These are phyloP conservation scores for Smittium culicis DNA, from an alignment of 371 early-diverging fungal genomes.

Conservation along the genomic window DNA sequence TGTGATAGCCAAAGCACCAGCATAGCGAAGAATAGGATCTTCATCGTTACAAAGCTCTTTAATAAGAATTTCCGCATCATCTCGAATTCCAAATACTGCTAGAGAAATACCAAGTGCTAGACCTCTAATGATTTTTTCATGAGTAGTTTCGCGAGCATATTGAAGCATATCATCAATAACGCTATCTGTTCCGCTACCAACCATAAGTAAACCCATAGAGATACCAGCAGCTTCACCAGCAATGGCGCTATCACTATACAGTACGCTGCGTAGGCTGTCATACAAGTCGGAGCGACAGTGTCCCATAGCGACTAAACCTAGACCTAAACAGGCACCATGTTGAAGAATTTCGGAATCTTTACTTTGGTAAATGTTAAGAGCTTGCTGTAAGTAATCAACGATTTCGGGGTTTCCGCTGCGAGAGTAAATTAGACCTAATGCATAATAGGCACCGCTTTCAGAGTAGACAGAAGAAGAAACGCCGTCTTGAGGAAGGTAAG, in stretches of 20 bases:
- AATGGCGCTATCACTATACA: conserved; percentile 88
- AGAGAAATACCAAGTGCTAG: conserved; percentile 84
- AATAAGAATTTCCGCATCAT: conserved; percentile 77
- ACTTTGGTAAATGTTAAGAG: conserved; percentile 45
- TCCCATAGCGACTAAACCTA: conserved; percentile 95
- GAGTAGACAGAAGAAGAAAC: conserved; percentile 71
- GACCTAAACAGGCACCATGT: conserved; percentile 95
- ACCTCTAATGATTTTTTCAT: conserved; percentile 96
- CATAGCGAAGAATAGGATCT: conserved; percentile 88
- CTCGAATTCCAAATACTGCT: conserved; percentile 91
- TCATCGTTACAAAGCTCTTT: conserved; percentile 73
- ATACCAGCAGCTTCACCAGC: conserved; percentile 96
- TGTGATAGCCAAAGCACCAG: conserved; percentile 91
- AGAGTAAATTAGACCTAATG: conserved; percentile 94
- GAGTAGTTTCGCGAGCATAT: conserved; percentile 92
- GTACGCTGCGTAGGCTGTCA: conserved; percentile 69
- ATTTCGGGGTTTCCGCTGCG: conserved; percentile 70
- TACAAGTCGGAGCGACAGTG: conserved; percentile 68
- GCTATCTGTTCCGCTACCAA: conserved; percentile 72
- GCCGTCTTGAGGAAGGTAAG: conserved; percentile 89
- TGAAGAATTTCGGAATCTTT: conserved; percentile 83
- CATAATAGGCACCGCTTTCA: conserved; percentile 96
- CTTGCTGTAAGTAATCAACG: conserved; percentile 63
- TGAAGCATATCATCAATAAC: conserved; percentile 87
- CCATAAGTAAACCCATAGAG: conserved; percentile 94